Evolutionary conservation across 495 filamentous ascomycete genomes (phyloP).

Genomic region (Apiosordaria backusii): DNA sequence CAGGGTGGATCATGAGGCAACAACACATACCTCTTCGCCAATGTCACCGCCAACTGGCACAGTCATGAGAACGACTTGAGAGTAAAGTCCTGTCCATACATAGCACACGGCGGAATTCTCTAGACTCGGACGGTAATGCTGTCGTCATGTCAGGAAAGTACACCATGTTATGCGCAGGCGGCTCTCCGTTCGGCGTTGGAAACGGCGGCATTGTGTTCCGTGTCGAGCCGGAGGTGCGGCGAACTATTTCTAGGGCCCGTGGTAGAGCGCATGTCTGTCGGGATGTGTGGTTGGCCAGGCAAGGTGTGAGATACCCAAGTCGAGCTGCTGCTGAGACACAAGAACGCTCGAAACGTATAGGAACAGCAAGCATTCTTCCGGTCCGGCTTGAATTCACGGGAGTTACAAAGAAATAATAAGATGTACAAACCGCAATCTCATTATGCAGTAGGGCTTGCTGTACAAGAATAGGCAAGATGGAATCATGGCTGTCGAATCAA

Average conservation of each 20-base stretch:
- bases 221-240: background rate
- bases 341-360: background rate
- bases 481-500: conserved; percentile 5
- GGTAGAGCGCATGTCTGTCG: background rate
- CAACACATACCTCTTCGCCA: conserved; percentile 54
- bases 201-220: conserved; percentile 21
- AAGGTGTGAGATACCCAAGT: background rate
- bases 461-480: background rate
- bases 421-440: background rate
- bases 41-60: conserved; percentile 62
- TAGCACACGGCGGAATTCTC: conserved; percentile 58
- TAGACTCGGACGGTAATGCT: conserved; percentile 47
- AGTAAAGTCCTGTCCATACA: conserved; percentile 62
- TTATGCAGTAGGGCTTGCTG: background rate
- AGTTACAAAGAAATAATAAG: background rate
- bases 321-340: background rate
- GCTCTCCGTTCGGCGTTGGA: conserved; percentile 31
- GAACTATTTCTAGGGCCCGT: background rate
- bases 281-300: background rate
- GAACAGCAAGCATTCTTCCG: background rate
- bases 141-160: conserved; percentile 55
- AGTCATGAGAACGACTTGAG: conserved; percentile 62
- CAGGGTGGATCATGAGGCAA: background rate
- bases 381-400: background rate
- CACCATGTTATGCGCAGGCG: conserved; percentile 54